These are phyloP conservation scores for Phytophthora syringae DNA, from an alignment of 352 stramenopile species.

Conservation along the genomic window DNA sequence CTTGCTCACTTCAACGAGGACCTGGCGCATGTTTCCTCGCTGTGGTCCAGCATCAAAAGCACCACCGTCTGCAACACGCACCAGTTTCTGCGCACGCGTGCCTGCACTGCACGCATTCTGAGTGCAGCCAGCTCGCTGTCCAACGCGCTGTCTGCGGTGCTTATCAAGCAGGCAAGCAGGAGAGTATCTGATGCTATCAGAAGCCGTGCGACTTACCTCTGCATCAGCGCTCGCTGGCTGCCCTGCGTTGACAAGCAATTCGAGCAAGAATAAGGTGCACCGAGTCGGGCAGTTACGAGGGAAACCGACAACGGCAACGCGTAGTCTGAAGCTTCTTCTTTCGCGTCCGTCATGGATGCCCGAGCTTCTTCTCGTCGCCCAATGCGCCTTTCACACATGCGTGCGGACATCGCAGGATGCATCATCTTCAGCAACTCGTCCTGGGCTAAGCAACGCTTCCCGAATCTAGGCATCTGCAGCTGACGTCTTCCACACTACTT, in stretches of 20 bases:
- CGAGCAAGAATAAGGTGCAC: constrained; percentile 1
- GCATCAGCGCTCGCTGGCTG: neutral
- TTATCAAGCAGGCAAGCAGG: too few species aligned
- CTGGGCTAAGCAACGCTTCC: neutral
- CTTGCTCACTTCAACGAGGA: constrained; percentile 15
- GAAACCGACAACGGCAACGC: constrained; percentile 15
- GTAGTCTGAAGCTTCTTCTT: constrained; percentile 6
- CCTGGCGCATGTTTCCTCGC: constrained; percentile 9
- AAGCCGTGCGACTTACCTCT: constrained; percentile 5
- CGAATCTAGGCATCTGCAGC: neutral
- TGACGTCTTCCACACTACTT: constrained; percentile 5
- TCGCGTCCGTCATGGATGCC: neutral
- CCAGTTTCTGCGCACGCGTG: too few species aligned
- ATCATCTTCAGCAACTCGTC: neutral
- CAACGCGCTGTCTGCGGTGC: constrained; percentile 6
- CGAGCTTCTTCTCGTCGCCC: neutral
- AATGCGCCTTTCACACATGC: neutral
- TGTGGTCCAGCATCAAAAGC: too few species aligned
- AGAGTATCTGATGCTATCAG: neutral
- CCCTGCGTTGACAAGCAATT: neutral
- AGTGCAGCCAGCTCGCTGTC: constrained; percentile 7
- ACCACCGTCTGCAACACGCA: too few species aligned
- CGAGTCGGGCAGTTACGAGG: neutral
- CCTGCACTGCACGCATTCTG: neutral
- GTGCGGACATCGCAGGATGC: neutral